Evolutionary conservation across 2,329 filamentous ascomycete genomes (phyloP).

Genomic region (Fonsecaea nubica): DNA sequence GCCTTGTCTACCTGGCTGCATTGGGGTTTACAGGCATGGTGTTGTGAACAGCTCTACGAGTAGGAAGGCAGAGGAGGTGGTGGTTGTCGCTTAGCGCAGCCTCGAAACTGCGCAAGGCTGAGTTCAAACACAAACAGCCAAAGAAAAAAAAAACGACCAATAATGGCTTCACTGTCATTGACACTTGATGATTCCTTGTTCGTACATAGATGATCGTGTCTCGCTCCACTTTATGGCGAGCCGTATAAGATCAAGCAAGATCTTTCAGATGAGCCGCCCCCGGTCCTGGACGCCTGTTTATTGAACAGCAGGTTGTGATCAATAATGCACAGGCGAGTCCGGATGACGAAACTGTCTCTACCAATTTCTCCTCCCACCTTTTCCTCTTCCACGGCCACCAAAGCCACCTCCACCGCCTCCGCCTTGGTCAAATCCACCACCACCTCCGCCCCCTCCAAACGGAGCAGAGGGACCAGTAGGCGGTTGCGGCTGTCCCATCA

Average conservation of each 20-base stretch:
- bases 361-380: slow-evolving; percentile 43
- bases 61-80: neutral
- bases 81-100: neutral
- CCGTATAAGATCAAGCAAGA: neutral
- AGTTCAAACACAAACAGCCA: neutral
- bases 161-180: no score
- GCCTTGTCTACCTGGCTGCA: neutral
- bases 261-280: neutral
- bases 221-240: neutral
- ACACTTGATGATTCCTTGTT: neutral
- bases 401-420: slow-evolving; percentile 37
- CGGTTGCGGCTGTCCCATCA: slow-evolving; percentile 46
- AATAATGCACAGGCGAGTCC: slow-evolving; percentile 30
- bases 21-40: no score
- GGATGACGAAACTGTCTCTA: slow-evolving; percentile 36
- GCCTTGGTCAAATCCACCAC: slow-evolving; percentile 32
- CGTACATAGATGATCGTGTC: neutral
- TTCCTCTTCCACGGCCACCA: slow-evolving; percentile 45
- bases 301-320: slow-evolving; percentile 12
- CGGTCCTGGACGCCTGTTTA: neutral
- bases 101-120: neutral
- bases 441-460: slow-evolving; percentile 42
- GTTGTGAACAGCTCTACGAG: no score
- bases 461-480: slow-evolving; percentile 41
- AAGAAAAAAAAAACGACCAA: neutral